Evolutionary conservation across 192 early-diverging fungal species (phyloP).

Genomic region (Entrophospora sp.): DNA sequence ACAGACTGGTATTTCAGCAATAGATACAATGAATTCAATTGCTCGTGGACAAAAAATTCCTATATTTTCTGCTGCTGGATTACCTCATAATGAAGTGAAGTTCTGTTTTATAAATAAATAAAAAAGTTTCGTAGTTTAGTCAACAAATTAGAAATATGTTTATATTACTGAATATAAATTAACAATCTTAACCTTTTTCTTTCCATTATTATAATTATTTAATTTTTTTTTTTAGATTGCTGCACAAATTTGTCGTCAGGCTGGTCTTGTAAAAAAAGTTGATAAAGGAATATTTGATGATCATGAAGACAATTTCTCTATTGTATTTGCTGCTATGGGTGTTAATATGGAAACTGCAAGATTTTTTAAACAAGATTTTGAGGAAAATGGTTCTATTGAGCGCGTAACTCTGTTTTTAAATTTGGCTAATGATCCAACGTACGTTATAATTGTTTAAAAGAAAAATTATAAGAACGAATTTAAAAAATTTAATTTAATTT

Average conservation of each 20-base stretch:
- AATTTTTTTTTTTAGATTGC: conserved; percentile 62
- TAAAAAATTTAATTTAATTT: too few species aligned
- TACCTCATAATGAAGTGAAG: conserved; percentile 93
- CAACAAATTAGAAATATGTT: too few species aligned
- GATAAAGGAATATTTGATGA: conserved; percentile 90
- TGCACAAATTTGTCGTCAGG: conserved; percentile 98
- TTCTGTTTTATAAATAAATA: background rate
- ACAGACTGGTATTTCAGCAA: conserved; percentile 97
- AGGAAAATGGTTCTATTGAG: conserved; percentile 98
- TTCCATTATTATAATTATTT: background rate
- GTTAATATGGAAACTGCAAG: conserved; percentile 99
- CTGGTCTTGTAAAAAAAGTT: conserved; percentile 86
- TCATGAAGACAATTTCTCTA: conserved; percentile 98
- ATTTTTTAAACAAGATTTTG: conserved; percentile 99
- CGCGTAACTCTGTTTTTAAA: conserved; percentile 98
- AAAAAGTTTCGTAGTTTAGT: too few species aligned
- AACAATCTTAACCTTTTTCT: background rate
- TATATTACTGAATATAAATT: too few species aligned
- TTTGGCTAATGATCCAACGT: conserved; percentile 98
- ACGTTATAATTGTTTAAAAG: too few species aligned
- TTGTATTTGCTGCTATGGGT: conserved; percentile 99
- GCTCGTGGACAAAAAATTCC: conserved; percentile 99
- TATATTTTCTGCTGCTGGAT: conserved; percentile 96
- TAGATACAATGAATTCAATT: conserved; percentile 99
- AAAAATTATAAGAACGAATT: too few species aligned